Conservation (phyloP, 2,329 filamentous ascomycete species). For the Talaromyces sp. region DNA sequence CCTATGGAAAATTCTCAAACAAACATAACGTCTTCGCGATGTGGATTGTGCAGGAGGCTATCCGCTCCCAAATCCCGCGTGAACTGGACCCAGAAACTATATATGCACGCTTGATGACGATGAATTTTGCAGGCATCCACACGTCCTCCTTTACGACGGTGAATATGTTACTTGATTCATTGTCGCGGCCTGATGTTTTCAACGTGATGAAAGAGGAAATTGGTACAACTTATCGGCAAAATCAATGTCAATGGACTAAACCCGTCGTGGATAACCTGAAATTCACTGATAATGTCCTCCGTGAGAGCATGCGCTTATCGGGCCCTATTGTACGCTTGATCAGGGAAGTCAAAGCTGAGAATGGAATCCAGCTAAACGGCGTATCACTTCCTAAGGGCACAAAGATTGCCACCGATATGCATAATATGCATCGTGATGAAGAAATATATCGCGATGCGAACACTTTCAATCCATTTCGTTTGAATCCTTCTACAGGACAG, state of each 20-base stretch:
- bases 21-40: background rate
- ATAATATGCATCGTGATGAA: conserved; percentile 1
- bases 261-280: background rate
- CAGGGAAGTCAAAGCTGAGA: background rate
- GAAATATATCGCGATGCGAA: background rate
- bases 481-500: background rate
- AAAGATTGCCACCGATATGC: background rate
- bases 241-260: background rate
- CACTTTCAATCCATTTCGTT: background rate
- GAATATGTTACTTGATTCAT: background rate
- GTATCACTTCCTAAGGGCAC: background rate
- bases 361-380: background rate
- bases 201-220: background rate
- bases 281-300: background rate
- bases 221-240: background rate
- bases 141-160: background rate
- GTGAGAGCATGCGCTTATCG: conserved; percentile 1
- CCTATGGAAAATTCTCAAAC: background rate
- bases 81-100: background rate
- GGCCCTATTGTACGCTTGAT: conserved; percentile 3
- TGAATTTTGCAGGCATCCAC: background rate
- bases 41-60: background rate
- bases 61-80: background rate
- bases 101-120: background rate
- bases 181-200: background rate